Base-by-base conservation (phyloP, 225 moss, liverwort and hornwort genomes). In the Pseudisothecium myosuroides region DNA sequence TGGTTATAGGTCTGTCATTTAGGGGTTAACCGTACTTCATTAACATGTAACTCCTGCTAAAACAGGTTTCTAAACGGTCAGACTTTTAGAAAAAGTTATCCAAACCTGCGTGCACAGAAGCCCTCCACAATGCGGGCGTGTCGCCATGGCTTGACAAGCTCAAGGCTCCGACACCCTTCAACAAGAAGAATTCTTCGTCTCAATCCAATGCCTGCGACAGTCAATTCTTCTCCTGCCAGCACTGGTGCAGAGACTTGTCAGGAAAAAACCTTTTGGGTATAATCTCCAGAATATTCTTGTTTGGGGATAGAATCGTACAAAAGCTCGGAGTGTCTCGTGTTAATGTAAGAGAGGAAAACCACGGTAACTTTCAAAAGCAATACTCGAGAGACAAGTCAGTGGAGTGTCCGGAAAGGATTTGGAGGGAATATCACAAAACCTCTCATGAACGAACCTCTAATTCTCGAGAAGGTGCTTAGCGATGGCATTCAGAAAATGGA, bases 101-200 rank as follows among this genome's bases (percentile, higher is more conserved):
- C n/a, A n/a, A n/a, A n/a, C n/a, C n/a, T n/a, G 37, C 97, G 99
- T 90, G 89, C 88, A 92, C 99, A 99, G 86, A 96, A 99, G 54
- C 95, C 90, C 92, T 97, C 99, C 69, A 99, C 86, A 84, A 96
- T 90, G 68, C 94, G 96, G 39, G 96, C 94, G 84, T 99, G 97
- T 81, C 93, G 94, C 92, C 93, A 96, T 77, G 96, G 92, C 87
- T 97, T 99, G 29, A 87, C 85, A 83, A 94, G 90, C 82, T 99
- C 99, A 73, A 96, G 97, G 81, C 97, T 97, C 64, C 96, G 97
- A 91, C 95, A 94, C 76, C 94, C 96, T 94, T 99, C 96, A 65
- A 95, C 97, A 66, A 99, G 91, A 55, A 99, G 92, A 88, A 99
- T 95, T 92, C 96, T 92, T 85, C 96, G 94, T 91, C 99, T 96